Base-by-base conservation (phyloP, 2,329 filamentous ascomycete species). In the Botrytis elliptica region DNA sequence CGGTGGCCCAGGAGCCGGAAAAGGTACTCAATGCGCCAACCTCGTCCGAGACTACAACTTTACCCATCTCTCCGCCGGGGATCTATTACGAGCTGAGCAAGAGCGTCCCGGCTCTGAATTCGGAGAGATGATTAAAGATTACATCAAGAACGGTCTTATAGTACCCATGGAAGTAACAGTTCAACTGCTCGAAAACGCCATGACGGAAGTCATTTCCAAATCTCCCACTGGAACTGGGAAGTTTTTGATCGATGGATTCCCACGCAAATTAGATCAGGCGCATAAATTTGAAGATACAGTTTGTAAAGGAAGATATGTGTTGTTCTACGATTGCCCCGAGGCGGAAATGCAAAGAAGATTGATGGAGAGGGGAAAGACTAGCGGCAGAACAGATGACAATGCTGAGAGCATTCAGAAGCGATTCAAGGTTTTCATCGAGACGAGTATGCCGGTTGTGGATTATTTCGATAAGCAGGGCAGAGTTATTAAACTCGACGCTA, bases 141-240 rank as follows among this genome's bases (percentile, higher is more conserved):
- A 96, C 85, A 99, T 99, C 87, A 93, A 92, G 81, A 92, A 99
- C 82, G 96, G 96, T 74, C 90, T 90, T 79, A 99, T 99, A 83
- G 96, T 99, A 76, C 96, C 96, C n/a, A 97, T 97, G 93, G 95
- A 98, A 83, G 94, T 98, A 69, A 99, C 96, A 8, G 92, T 99
- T 74, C 92, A 95, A 80, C 85, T 99, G 52, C 88, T 99, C 62
- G 95, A 98, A 84, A 97, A 97, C 83, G 94, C 95, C 74, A 98
- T 99, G 93, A 87, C 87, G 73, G 89, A 88, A 14, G 87, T 88
- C 20, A 89, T 97, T 70, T 81, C 86, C 73, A 84, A 86, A 73
- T 83, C 85, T 76, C 79, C 76, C 71, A 80, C 74, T 71, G 82
- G 81, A 76, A 91, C 90, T 82, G 88, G 88, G 71, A 90, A 92